A percentile compares a stretch with the other conserved stretches of the same genome.
These are phyloP conservation scores for Nicotiana tabacum DNA, from an alignment of 257 asterid species.

Conservation along the genomic window DNA sequence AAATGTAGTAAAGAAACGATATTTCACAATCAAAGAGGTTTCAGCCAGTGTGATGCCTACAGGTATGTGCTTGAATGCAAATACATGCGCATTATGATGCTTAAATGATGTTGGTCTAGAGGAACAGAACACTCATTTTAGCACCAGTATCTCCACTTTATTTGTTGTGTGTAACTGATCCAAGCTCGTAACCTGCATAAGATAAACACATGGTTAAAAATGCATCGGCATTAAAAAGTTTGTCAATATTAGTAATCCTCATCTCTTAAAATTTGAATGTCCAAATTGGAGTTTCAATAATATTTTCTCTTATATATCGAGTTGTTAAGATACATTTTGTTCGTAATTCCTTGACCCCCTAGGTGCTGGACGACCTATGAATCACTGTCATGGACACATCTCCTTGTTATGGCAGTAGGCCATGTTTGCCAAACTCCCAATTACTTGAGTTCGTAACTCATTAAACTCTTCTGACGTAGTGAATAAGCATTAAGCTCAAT, in stretches of 20 bases:
- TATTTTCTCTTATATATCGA: neutral
- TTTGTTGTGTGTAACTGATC: neutral
- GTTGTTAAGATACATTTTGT: neutral
- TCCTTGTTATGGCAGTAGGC: neutral
- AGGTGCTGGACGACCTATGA: neutral
- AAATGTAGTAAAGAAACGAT: slow-evolving; percentile 37
- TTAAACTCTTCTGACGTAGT: neutral
- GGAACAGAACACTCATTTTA: neutral
- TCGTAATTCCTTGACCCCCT: neutral
- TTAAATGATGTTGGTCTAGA: neutral
- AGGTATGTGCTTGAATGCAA: slow-evolving; percentile 26
- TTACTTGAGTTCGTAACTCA: neutral
- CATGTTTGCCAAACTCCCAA: neutral
- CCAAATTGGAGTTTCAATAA: neutral
- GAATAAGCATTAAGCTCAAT: neutral
- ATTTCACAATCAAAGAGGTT: slow-evolving; percentile 42
- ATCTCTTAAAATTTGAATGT: neutral
- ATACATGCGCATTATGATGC: neutral
- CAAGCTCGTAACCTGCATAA: neutral
- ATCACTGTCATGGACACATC: neutral
- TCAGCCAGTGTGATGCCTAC: slow-evolving; percentile 48
- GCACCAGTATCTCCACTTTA: neutral
- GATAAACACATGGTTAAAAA: neutral
- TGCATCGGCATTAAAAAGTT: neutral
- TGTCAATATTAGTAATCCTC: neutral